Base-by-base conservation (phyloP, 768 basidiomycete genomes). In the Pseudohyphozyma bogoriensis region DNA sequence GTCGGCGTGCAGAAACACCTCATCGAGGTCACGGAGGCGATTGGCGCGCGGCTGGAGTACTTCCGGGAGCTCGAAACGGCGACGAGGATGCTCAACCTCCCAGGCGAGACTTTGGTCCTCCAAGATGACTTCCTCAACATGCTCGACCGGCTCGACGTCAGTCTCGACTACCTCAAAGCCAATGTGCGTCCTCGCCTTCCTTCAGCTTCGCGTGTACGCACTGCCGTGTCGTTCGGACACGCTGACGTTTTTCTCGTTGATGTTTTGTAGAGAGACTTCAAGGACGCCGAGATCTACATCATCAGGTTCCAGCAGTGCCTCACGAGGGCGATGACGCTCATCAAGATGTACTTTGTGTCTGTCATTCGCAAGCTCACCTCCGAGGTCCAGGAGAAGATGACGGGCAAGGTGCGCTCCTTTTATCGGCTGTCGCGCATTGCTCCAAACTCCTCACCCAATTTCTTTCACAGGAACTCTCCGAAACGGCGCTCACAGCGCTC, bases 251-350 rank as follows among this genome's bases (percentile, higher is more conserved):
- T n/a, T n/a, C n/a, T n/a, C n/a, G n/a, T n/a, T n/a, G n/a, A 7
- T 44, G 36, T 16, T 53, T 31, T 54, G 22, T 68, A 97, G 91
- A 82, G 89, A 64, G 84, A 91, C 72, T 99, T 85, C 76, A 81
- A 81, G 65, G 95, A 97, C 76, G 84, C 90, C 11, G 90, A 96
- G 68, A 78, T 99, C 24, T 96, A 95, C 73, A 77, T 95, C n/a
- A 79, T 99, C 33, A 84, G 95, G 28, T 97, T 92, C 74, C 93
- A 95, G 70, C 95, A 99, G 74, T 99, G 95, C 72, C 86, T 97
- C 82, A 95, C 90, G 0, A 83, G 95, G 31, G 87, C 89, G 13
- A 96, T 97, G 93, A 97, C 92, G 0, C 80, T 99, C 46, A 89
- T 97, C 77, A 93, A 88, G 74, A 92, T 97, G 83, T 91, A 86